These are phyloP conservation scores for Hanseniaspora singularis DNA, from an alignment of 805 yeast genomes.

Conservation along the genomic window DNA sequence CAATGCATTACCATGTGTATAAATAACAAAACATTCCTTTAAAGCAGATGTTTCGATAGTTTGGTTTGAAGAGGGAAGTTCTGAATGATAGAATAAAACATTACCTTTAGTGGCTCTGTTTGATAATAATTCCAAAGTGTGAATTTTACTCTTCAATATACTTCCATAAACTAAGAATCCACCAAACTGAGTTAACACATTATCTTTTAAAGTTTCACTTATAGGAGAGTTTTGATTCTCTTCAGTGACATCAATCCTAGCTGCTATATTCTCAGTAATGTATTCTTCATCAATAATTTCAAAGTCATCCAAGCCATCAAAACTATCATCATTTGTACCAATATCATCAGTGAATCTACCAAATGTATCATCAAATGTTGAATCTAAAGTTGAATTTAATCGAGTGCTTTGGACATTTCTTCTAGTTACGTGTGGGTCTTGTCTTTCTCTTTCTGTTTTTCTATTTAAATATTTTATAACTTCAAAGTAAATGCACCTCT, in stretches of 20 bases:
- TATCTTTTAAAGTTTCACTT: constrained; percentile 11
- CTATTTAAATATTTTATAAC: constrained; percentile 38
- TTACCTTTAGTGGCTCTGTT: constrained; percentile 95
- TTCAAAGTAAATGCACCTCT: constrained; percentile 47
- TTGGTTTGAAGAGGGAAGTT: constrained; percentile 29
- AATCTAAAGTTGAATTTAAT: constrained; percentile 17
- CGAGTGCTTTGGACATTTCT: constrained; percentile 22
- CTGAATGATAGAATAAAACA: constrained; percentile 59
- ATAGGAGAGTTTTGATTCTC: constrained; percentile 25
- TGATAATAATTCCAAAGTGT: constrained; percentile 62
- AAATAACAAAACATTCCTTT: constrained; percentile 76
- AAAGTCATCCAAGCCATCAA: constrained; percentile 9
- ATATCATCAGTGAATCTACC: constrained; percentile 15
- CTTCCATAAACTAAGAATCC: constrained; percentile 52
- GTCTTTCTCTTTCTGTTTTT: constrained; percentile 23
- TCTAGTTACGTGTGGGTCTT: constrained; percentile 17
- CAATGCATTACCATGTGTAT: constrained; percentile 78
- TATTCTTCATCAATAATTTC: constrained; percentile 19
- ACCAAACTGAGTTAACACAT: constrained; percentile 13
- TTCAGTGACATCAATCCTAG: constrained; percentile 32
- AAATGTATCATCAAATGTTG: constrained; percentile 15
- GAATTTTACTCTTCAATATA: constrained; percentile 57
- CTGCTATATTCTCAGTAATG: constrained; percentile 15
- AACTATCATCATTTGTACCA: constrained; percentile 14
- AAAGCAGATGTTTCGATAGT: constrained; percentile 23